Evolutionary conservation across 768 basidiomycete species (phyloP).

Genomic region (Russula emetica): DNA sequence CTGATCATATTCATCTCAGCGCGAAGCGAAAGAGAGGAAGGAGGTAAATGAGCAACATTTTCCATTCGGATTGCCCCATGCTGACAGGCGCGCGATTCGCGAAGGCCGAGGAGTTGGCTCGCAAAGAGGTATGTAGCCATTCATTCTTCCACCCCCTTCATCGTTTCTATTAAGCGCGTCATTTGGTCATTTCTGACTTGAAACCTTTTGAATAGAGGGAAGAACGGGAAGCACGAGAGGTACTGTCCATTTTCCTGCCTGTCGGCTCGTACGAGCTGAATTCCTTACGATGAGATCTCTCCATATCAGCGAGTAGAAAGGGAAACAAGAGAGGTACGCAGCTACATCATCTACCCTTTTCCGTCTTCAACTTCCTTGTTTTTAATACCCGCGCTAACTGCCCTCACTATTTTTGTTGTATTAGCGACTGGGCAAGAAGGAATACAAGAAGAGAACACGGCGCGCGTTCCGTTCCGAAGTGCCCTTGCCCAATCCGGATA

Average conservation of each 20-base stretch:
- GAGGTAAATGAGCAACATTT: slow-evolving; percentile 40
- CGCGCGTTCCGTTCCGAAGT: slow-evolving; percentile 16
- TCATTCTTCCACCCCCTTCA: neutral
- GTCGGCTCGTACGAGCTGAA: slow-evolving; percentile 6
- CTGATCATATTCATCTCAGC: slow-evolving; percentile 40
- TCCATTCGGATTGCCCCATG: neutral
- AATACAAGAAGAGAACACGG: no score
- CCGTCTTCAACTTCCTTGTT: neutral
- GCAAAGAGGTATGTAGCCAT: slow-evolving; percentile 49
- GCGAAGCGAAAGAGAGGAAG: slow-evolving; percentile 75
- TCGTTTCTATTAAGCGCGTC: slow-evolving; percentile 13
- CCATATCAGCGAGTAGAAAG: slow-evolving; percentile 24
- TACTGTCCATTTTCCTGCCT: slow-evolving; percentile 15
- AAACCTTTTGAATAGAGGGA: slow-evolving; percentile 21
- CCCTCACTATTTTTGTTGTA: slow-evolving; percentile 1
- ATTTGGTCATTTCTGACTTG: slow-evolving; percentile 22
- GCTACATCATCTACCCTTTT: slow-evolving; percentile 10
- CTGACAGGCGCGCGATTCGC: slow-evolving; percentile 6
- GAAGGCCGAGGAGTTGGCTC: slow-evolving; percentile 56
- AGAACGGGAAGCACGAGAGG: slow-evolving; percentile 26
- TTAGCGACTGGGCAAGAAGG: slow-evolving; percentile 31
- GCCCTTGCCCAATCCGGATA: neutral
- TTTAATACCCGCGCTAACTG: slow-evolving; percentile 18
- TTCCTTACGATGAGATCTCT: slow-evolving; percentile 14
- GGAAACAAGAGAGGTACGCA: slow-evolving; percentile 23